Evolutionary conservation across 371 early-diverging fungal species (phyloP), one percentile per base, ranked within the genome.

Genomic region (Syncephalastrum racemosum): DNA sequence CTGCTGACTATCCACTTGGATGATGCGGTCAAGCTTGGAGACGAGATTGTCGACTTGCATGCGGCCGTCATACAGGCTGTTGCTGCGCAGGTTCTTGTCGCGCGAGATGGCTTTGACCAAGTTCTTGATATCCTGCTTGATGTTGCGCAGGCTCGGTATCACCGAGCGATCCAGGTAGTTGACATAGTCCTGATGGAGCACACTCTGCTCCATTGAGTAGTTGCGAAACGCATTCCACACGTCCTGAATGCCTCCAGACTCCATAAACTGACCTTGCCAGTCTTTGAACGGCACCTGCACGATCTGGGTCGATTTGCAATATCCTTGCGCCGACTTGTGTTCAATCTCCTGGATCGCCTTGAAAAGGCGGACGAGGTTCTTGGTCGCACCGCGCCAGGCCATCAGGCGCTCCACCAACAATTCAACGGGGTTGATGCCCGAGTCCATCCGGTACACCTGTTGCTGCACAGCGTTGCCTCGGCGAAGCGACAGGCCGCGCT

Each of bases 171-270:
- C 64, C 13, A 74, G 45, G 46, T 70, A 79, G 24, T 59, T 53
- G 36, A 67, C 67, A 44, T 65, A 66, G 14, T 76, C 75, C 48
- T 76, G 70, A 42, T 73, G 75, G 1, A 66, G 42, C n/a, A 69
- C 67, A 44, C 73, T 65, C 20, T 68, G 65, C n/a, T 76, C 67
- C 40, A 70, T 44, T 1, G 77, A 40, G 45, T 71, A 75, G 27
- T 74, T 67, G 4, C 75, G 68, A 41, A 72, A 57, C 0, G 77
- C 51, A 2, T 56, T 56, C 74, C 74, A 79, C 2, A 79, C 67
- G n/a, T 72, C 71, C 54, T 76, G 80, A 16, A 76, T 64, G 20
- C 80, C 80, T 16, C 77, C 77, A 2, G 53, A 43, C 51, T 69
- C 70, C 31, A 76, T 53, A 22, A 76, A 76, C 39, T 74, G 75